phyloP scores from a whole-genome alignment of 805 yeast species.

The Saturnispora mendoncae region DNA sequence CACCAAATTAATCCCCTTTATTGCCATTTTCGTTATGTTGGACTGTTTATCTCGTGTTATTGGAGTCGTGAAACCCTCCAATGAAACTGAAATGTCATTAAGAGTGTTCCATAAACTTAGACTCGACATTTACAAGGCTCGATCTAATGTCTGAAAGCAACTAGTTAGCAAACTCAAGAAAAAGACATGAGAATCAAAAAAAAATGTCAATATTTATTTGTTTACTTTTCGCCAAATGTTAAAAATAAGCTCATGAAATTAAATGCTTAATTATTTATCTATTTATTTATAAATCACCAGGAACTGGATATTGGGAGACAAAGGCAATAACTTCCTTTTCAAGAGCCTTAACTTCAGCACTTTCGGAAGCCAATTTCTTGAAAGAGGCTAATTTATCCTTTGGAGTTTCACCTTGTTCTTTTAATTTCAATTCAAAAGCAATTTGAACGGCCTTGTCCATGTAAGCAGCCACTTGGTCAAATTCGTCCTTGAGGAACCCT shows the following conservation, averaged over 20 bases:
- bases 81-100: not conserved
- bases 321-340: conserved; percentile 61
- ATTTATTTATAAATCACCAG: conserved; percentile 52
- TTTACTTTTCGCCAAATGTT: not conserved
- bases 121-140: not conserved
- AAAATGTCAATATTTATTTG: not conserved
- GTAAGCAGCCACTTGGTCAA: conserved; percentile 67
- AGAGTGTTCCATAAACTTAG: not conserved
- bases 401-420: conserved; percentile 48
- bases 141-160: not conserved
- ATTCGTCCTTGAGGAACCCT: conserved; percentile 86
- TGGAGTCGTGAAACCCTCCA: not conserved
- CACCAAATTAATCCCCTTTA: not conserved
- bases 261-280: not conserved
- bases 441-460: conserved; percentile 71
- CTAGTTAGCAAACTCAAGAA: not conserved
- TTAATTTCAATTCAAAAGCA: conserved; percentile 50
- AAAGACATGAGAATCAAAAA: not conserved
- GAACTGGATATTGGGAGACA: conserved; percentile 76
- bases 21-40: not conserved
- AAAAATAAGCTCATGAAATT: not conserved
- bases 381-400: conserved; percentile 59
- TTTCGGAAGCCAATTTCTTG: conserved; percentile 60
- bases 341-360: conserved; percentile 49
- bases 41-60: not conserved